Conservation (phyloP, 78 protist genomes). For the Trichosphaerium sp. region DNA sequence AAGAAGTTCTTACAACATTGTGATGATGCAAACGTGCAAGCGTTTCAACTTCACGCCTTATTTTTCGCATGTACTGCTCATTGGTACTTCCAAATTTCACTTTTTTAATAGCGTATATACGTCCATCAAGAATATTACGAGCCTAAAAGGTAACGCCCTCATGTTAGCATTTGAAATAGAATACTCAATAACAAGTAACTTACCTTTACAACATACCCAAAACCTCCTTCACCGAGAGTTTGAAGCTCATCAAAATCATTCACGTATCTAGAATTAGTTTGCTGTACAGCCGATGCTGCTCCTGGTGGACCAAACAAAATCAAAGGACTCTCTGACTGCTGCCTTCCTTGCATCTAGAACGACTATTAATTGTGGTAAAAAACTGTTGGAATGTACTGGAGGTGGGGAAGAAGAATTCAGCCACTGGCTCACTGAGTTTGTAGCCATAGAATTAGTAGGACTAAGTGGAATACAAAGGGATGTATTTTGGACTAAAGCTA, state of each 20-base stretch:
- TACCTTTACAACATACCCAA: background rate
- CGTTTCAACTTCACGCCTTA: constrained; percentile 51
- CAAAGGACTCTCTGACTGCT: no score
- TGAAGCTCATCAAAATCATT: constrained; percentile 52
- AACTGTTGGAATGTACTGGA: no score
- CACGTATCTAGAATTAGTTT: constrained; percentile 22
- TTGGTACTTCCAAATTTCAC: background rate
- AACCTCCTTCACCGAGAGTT: constrained; percentile 34
- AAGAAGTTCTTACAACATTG: constrained; percentile 44
- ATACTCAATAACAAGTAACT: constrained; percentile 7
- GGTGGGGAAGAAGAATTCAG: no score
- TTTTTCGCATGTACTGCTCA: constrained; percentile 7
- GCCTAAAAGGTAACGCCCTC: constrained; percentile 42
- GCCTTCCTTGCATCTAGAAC: no score
- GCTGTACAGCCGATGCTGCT: background rate
- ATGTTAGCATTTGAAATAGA: no score
- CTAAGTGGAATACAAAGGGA: no score
- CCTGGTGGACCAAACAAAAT: no score
- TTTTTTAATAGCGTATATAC: constrained; percentile 58
- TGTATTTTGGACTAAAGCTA: no score
- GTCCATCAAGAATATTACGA: constrained; percentile 30
- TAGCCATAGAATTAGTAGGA: no score
- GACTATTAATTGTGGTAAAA: no score
- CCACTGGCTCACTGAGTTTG: no score
- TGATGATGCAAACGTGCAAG: constrained; percentile 49